Conservation (phyloP, 225 moss, liverwort and hornwort genomes). For the Takakia lepidozioides region DNA sequence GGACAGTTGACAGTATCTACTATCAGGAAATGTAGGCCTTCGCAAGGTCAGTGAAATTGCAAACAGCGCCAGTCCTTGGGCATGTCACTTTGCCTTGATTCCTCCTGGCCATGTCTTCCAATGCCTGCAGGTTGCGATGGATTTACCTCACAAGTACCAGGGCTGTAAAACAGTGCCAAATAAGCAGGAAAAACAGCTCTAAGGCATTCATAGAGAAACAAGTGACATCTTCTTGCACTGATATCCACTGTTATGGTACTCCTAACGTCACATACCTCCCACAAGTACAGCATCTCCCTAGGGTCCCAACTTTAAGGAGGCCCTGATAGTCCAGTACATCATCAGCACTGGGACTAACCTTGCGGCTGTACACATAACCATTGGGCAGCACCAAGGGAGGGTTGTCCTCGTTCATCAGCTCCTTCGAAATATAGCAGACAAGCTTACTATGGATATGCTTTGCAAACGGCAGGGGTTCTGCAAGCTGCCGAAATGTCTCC, state of each 20-base stretch:
- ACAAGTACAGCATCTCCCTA: no score
- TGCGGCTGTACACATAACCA: conserved; percentile 94
- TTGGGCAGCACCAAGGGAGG: conserved; percentile 97
- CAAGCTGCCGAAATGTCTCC: conserved; percentile 77
- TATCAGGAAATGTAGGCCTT: conserved; percentile 95
- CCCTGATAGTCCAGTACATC: background rate
- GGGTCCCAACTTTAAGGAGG: no score
- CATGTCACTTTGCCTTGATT: conserved; percentile 81
- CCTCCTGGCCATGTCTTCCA: conserved; percentile 96
- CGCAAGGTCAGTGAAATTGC: conserved; percentile 70
- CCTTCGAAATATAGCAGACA: conserved; percentile 93
- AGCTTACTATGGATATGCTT: conserved; percentile 96
- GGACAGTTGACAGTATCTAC: background rate
- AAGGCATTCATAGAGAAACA: background rate
- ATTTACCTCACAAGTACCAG: background rate
- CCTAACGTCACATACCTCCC: no score
- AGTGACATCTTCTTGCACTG: no score
- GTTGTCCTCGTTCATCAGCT: conserved; percentile 99
- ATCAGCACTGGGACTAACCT: conserved; percentile 31
- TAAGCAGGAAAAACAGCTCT: background rate
- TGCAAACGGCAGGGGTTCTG: conserved; percentile 89
- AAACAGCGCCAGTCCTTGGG: conserved; percentile 69
- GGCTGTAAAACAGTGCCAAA: background rate
- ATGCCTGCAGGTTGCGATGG: conserved; percentile 36
- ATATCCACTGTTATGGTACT: no score